Evolutionary conservation across 805 yeast species (phyloP), one percentile per base, ranked within the genome.

Genomic region (Saccharomycopsis babjevae): DNA sequence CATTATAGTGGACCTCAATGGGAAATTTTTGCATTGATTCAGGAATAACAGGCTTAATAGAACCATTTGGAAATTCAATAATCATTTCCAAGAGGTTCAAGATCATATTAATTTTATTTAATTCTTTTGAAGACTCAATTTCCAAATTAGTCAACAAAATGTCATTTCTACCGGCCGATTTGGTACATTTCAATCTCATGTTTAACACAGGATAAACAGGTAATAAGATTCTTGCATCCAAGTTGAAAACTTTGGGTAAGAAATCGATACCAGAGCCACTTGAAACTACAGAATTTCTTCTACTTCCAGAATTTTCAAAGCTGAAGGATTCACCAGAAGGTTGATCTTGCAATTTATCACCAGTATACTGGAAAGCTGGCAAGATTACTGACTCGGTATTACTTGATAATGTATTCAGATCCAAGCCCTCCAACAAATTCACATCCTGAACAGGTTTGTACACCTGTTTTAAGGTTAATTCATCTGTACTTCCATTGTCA

Each of bases 81-180:
- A 64, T 69, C 63, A 65, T 63, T 39, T 65, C 64, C 11, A 63
- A 46, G 16, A 65, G 61, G 36, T 63, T 56, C 39, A 65, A 54
- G 5, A 55, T 32, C 42, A 57, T 59, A 40, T 60, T 60, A 5
- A 63, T 58, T 28, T 60, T 63, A 38, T 64, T 62, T 20, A 76
- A 63, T 57, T 72, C 76, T 5, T 74, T 78, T 0, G 80, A 73
- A 0, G 76, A 67, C 63, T 77, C 80, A 11, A 77, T 69, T 57
- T 72, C 74, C 50, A 77, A 67, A 0, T 78, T 73, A 1, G 79
- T 70, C 25, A 77, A 67, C 15, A 77, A 66, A 20, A 75, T 67
- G 64, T 76, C 74, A 65, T 75, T 74, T 61, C 79, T 69, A 3
- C 80, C 79, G 7, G 79, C 80, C 5, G 80, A 77, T 64, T 75